Percentiles rank a stretch among this genome's conserved stretches.
Conservation (phyloP, 805 yeast species). For the Diddensiella santjacobensis region DNA sequence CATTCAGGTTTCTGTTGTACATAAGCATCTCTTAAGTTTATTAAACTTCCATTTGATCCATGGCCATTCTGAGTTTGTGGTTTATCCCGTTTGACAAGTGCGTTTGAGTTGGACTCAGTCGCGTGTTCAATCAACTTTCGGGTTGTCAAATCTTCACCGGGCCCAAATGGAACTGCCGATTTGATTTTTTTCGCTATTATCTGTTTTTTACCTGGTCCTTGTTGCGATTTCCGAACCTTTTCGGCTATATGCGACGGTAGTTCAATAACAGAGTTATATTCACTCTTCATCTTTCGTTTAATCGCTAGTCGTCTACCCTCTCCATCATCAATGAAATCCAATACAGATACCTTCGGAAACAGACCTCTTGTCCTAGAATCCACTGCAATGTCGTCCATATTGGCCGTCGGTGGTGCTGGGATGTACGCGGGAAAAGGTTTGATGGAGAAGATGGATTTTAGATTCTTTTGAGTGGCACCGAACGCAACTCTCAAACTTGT, state of each 20-base stretch:
- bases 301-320: background rate
- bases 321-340: background rate
- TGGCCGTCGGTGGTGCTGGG: background rate
- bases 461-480: too few relatives aligned
- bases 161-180: constrained; percentile 13
- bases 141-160: constrained; percentile 16
- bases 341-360: background rate
- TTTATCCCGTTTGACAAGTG: background rate
- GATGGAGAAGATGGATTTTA: too few relatives aligned
- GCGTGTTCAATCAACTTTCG: constrained; percentile 19
- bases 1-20: constrained; percentile 28
- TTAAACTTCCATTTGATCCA: background rate
- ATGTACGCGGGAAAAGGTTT: background rate
- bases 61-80: background rate
- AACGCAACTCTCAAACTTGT: too few relatives aligned
- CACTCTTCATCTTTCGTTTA: constrained; percentile 16
- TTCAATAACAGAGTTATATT: constrained; percentile 22
- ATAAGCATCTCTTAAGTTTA: constrained; percentile 7
- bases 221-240: constrained; percentile 16
- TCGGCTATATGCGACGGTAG: constrained; percentile 28
- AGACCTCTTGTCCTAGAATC: background rate
- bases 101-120: background rate
- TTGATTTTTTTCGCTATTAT: constrained; percentile 14
- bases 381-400: background rate
- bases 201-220: constrained; percentile 5